Evolutionary conservation across 306 rosid species (phyloP), one percentile per base, ranked within the genome.

Genomic region (Hylodesmum podocarpum): DNA sequence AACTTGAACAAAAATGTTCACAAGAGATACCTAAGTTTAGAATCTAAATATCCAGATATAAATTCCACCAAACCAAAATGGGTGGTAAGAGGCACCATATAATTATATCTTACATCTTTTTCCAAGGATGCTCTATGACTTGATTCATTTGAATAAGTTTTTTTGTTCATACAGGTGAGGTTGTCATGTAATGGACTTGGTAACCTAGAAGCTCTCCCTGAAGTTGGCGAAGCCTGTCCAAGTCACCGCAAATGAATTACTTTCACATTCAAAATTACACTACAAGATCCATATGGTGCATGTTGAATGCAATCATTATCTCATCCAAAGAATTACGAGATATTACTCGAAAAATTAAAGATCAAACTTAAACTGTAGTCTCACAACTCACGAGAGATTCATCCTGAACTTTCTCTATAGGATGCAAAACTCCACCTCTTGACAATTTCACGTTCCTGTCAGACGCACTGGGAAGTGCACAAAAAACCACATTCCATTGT

Each of bases 31-130:
- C 21, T 1, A 22, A 53, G 29, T 22, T n/a, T 29, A 59, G 41
- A 59, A 59, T 59, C 41, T 59, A 59, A 1, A 16, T 31, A 33
- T 29, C 41, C 25, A 31, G 6, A 16, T 41, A 61, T 25, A 25
- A 25, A 55, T 58, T 28, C 40, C 39, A 15, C 39, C 39, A 28
- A 58, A 58, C 66, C 12, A 33, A 25, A 55, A 55, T 12, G 36
- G 4, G 63, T 24, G 63, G 9, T 28, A 22, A 55, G 63, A 55
- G 8, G 7, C 51, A 57, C 37, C 37, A 74, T 47, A 73, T 29
- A 6, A 51, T 46, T 31, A 80, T 47, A 78, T 39, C 15, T 61
- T 31, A 61, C 67, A 33, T 61, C 67, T 33, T 61, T 61, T 33
- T 61, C 67, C 43, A 61, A 16, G 24, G 67, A 61, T 33, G 67